Conservation (phyloP, 495 filamentous ascomycete species). For the Glarea lozoyensis region DNA sequence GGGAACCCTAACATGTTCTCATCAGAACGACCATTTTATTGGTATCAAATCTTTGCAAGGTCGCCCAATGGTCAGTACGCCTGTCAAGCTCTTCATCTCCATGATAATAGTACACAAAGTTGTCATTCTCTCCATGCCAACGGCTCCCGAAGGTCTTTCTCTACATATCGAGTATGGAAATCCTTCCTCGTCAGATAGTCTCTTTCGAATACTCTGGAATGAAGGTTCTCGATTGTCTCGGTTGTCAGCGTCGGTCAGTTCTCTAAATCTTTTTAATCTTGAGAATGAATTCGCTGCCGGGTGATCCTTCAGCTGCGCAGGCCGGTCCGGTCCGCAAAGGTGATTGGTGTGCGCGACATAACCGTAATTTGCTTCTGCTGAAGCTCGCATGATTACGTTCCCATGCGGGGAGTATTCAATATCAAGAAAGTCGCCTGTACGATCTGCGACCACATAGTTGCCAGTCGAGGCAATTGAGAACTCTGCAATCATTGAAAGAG, state of each 20-base stretch:
- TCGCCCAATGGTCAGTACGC: background rate
- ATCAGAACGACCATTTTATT: background rate
- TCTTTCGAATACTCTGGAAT: background rate
- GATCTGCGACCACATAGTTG: background rate
- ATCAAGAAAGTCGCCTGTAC: background rate
- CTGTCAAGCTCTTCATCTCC: background rate
- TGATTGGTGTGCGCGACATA: constrained; percentile 55
- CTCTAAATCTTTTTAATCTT: background rate
- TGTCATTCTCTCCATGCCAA: background rate
- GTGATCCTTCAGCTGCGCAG: background rate
- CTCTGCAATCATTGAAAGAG: background rate
- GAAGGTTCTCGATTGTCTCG: background rate
- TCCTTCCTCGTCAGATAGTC: background rate
- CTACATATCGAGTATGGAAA: background rate
- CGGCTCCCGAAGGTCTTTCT: background rate
- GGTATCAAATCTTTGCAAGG: background rate
- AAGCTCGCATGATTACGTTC: no score
- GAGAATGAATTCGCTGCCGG: background rate
- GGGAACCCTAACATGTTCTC: background rate
- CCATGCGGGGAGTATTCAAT: background rate
- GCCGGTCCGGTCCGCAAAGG: constrained; percentile 19
- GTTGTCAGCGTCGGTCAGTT: background rate
- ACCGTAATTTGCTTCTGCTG: constrained; percentile 24
- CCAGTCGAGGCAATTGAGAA: background rate
- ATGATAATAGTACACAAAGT: background rate